A percentile compares a stretch with the other conserved stretches of the same genome.
Conservation (phyloP, 768 basidiomycete genomes). For the Strobilomyces echinocephalus region DNA sequence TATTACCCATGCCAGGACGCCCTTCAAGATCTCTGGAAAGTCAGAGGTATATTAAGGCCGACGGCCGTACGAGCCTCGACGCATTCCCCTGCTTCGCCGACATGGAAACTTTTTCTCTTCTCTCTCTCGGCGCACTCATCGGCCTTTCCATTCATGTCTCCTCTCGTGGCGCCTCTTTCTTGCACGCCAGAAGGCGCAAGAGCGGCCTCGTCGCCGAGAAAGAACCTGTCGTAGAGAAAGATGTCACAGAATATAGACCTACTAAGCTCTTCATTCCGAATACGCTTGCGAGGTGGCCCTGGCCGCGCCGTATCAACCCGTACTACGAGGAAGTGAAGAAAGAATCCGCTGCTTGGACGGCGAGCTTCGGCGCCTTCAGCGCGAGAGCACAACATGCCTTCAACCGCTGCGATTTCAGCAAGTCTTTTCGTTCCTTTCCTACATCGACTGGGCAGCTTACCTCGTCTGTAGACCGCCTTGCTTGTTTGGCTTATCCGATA, state of each 20-base stretch:
- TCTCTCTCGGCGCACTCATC: slow-evolving; percentile 1
- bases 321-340: slow-evolving; percentile 5
- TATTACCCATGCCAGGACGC: not conserved
- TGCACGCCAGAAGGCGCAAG: not conserved
- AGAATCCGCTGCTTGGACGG: slow-evolving; percentile 10
- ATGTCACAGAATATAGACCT: not conserved
- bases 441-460: not conserved
- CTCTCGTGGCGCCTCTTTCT: not conserved
- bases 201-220: not conserved
- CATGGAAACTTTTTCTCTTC: slow-evolving; percentile 7
- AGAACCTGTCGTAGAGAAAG: not conserved
- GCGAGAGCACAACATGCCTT: slow-evolving; percentile 13
- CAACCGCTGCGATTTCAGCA: slow-evolving; percentile 11
- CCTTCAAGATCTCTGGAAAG: not conserved
- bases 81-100: not conserved
- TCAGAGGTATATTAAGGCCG: not conserved
- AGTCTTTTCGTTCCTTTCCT: not conserved
- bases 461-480: slow-evolving; percentile 2
- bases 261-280: slow-evolving; percentile 14
- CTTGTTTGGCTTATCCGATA: slow-evolving; percentile 8
- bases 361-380: slow-evolving; percentile 8
- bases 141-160: not conserved
- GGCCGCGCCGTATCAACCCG: slow-evolving; percentile 12
- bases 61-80: not conserved
- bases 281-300: slow-evolving; percentile 17